Evolutionary conservation across 179 eudicot species (phyloP).

Genomic region (Beta lomatogona): DNA sequence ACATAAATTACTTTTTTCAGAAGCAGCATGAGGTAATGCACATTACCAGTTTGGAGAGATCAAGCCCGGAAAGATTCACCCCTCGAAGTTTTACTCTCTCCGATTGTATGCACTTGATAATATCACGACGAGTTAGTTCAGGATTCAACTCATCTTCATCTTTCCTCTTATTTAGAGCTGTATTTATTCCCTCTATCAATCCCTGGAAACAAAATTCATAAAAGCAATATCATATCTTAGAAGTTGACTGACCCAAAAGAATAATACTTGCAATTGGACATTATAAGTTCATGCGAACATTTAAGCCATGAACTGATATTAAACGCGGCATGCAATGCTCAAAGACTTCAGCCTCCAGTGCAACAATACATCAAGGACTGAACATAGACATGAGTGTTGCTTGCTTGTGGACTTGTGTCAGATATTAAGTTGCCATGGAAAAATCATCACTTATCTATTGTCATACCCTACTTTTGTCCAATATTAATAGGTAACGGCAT

Average conservation of each 20-base stretch:
- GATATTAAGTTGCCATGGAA: too few relatives aligned
- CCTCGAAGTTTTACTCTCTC: slow-evolving; percentile 88
- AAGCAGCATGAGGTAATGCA: slow-evolving; percentile 22
- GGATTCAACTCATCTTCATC: slow-evolving; percentile 63
- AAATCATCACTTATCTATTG: not conserved
- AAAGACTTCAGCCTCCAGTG: not conserved
- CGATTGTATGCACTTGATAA: slow-evolving; percentile 89
- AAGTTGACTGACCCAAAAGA: not conserved
- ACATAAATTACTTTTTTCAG: not conserved
- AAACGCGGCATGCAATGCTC: not conserved
- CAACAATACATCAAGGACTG: not conserved
- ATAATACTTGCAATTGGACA: not conserved
- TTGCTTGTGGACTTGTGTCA: too few relatives aligned
- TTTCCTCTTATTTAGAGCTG: slow-evolving; percentile 57
- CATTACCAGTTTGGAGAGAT: slow-evolving; percentile 90
- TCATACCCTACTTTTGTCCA: not conserved
- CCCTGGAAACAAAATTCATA: slow-evolving; percentile 48
- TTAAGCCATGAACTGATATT: not conserved
- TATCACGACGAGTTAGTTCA: slow-evolving; percentile 81
- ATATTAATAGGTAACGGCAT: not conserved
- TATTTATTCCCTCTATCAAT: slow-evolving; percentile 64
- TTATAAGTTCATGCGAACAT: too few relatives aligned
- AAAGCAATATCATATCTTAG: not conserved
- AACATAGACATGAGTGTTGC: slow-evolving; percentile 1
- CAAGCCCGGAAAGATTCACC: slow-evolving; percentile 89